A percentile compares a stretch with the other conserved stretches of the same genome.
Conservation (phyloP, 116 monocot species). For the Cymodocea nodosa region DNA sequence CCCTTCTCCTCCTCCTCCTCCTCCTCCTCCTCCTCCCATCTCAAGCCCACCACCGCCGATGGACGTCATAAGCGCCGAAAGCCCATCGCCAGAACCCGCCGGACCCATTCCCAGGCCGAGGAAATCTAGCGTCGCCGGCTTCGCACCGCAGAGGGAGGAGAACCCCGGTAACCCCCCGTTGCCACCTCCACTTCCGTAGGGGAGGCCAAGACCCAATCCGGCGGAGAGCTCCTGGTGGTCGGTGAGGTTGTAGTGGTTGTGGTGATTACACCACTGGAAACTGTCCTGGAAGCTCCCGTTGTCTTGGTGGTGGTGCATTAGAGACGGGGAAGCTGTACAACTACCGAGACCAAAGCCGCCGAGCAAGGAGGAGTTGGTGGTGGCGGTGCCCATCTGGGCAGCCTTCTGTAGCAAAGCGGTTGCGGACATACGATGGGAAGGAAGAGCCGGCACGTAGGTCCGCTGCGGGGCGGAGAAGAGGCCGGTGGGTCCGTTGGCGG, state of each 20-base stretch:
- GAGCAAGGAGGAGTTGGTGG: conserved; percentile 30
- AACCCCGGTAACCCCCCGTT: conserved; percentile 13
- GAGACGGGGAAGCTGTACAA: conserved; percentile 2
- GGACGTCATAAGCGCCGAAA: conserved; percentile 42
- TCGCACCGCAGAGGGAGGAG: conserved; percentile 31
- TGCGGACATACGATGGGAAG: conserved; percentile 53
- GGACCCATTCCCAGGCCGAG: conserved; percentile 46
- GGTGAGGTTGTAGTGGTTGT: not conserved
- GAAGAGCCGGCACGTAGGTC: conserved; percentile 10
- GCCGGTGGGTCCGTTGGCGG: conserved; percentile 5
- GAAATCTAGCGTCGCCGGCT: conserved; percentile 54
- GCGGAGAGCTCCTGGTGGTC: conserved; percentile 1
- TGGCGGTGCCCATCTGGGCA: conserved; percentile 42
- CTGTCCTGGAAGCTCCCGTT: not conserved
- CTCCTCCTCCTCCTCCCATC: conserved; percentile 2
- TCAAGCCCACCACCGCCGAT: conserved; percentile 24
- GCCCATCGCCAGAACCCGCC: conserved; percentile 23
- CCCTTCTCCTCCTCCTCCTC: conserved; percentile 2
- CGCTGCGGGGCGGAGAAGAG: conserved; percentile 13
- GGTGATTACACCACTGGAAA: conserved; percentile 3
- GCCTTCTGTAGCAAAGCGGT: conserved; percentile 76
- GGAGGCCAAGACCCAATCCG: conserved; percentile 11
- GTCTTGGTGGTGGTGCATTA: conserved; percentile 1
- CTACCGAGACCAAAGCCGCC: conserved; percentile 29
- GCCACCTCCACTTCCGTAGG: conserved; percentile 6